Conservation (phyloP, 2,329 filamentous ascomycete genomes). For the Clathrospora elynae region DNA sequence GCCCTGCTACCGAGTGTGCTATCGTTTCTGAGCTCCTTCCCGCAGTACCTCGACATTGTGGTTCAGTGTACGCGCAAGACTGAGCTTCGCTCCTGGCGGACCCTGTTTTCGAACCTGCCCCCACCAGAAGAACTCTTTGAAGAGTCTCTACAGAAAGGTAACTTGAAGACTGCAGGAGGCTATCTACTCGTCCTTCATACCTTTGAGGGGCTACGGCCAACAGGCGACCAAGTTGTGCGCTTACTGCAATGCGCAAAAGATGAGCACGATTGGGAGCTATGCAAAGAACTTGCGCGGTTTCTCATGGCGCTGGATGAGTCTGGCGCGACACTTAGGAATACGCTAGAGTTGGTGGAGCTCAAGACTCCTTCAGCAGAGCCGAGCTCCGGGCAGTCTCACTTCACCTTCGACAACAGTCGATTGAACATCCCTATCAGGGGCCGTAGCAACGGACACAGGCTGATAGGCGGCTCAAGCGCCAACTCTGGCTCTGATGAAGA, state of each 20-base stretch:
- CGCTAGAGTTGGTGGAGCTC: constrained; percentile 61
- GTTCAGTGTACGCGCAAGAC: constrained; percentile 98
- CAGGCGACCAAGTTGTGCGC: constrained; percentile 77
- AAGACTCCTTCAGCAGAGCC: constrained; percentile 37
- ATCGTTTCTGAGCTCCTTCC: constrained; percentile 61
- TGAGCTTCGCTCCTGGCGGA: constrained; percentile 92
- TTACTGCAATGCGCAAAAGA: constrained; percentile 79
- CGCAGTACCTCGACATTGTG: constrained; percentile 89
- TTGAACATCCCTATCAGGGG: constrained; percentile 33
- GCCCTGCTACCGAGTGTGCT: constrained; percentile 58
- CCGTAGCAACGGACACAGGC: constrained; percentile 9
- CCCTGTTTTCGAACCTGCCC: constrained; percentile 87
- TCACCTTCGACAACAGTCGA: constrained; percentile 39
- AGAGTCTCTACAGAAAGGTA: constrained; percentile 81
- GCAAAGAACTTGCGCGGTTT: constrained; percentile 93
- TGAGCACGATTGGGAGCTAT: constrained; percentile 92
- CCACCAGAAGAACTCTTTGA: constrained; percentile 92
- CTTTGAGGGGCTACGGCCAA: constrained; percentile 63
- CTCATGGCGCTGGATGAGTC: constrained; percentile 88
- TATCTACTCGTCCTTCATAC: constrained; percentile 96
- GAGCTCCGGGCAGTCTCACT: constrained; percentile 32
- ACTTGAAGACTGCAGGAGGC: constrained; percentile 91
- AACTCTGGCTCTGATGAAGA: constrained; percentile 5
- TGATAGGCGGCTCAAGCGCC: constrained; percentile 1
- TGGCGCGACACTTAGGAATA: constrained; percentile 76